phyloP scores from a whole-genome alignment of 2,329 filamentous ascomycete species.

The Fusarium drepaniforme region DNA sequence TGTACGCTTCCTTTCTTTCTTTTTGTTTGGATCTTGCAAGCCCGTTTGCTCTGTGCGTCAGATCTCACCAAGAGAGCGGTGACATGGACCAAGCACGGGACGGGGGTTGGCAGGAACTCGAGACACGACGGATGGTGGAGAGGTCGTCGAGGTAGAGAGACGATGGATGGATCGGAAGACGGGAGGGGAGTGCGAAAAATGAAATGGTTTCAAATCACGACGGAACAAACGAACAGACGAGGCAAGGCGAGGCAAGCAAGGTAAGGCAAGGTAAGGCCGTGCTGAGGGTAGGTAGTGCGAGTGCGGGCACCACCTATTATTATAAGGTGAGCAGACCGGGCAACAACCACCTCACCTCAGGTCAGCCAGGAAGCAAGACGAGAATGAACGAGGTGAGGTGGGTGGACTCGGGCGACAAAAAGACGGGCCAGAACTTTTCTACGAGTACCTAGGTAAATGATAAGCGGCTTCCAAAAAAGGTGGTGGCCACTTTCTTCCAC shows the following conservation, averaged over 20 bases:
- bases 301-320: conserved; percentile 25
- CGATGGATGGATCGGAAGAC: conserved; percentile 29
- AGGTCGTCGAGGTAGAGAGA: conserved; percentile 12
- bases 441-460: not conserved
- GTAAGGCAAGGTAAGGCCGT: conserved; percentile 37
- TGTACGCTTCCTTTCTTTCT: not conserved
- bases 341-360: conserved; percentile 21
- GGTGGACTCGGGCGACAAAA: conserved; percentile 17
- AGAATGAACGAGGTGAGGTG: conserved; percentile 13
- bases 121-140: conserved; percentile 20
- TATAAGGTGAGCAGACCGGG: conserved; percentile 39
- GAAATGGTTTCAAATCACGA: conserved; percentile 43
- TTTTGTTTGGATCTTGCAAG: conserved; percentile 36
- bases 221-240: conserved; percentile 40
- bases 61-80: conserved; percentile 41
- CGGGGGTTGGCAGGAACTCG: conserved; percentile 36
- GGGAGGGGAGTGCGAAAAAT: conserved; percentile 23
- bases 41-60: conserved; percentile 41
- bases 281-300: conserved; percentile 19
- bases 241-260: conserved; percentile 23
- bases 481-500: conserved; percentile 18
- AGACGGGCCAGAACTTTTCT: conserved; percentile 15
- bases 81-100: conserved; percentile 43
- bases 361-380: conserved; percentile 8
- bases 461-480: conserved; percentile 6